Evolutionary conservation across 768 basidiomycete genomes (phyloP).

Genomic region (Kwoniella dejecticola): DNA sequence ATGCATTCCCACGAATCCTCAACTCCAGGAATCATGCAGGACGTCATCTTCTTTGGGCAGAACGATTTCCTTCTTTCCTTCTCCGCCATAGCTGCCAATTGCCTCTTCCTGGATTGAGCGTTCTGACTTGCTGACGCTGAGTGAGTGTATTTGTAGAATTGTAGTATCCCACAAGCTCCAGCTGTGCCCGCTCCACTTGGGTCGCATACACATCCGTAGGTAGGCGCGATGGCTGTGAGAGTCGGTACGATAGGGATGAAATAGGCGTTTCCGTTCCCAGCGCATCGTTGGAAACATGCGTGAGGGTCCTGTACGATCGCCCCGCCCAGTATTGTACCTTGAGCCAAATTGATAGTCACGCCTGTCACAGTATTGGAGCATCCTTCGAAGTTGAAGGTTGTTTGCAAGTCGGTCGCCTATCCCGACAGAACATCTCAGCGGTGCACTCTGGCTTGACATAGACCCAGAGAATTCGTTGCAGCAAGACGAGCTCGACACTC

Average conservation of each 20-base stretch:
- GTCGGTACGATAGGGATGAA: slow-evolving; percentile 14
- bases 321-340: slow-evolving; percentile 3
- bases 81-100: neutral
- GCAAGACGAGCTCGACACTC: neutral
- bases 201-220: slow-evolving; percentile 17
- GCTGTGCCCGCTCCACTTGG: slow-evolving; percentile 1
- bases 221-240: neutral
- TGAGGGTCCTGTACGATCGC: slow-evolving; percentile 10
- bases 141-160: slow-evolving; percentile 5
- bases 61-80: slow-evolving; percentile 2
- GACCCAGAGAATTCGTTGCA: neutral
- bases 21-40: slow-evolving; percentile 9
- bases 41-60: slow-evolving; percentile 8
- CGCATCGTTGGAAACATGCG: slow-evolving; percentile 12
- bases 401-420: slow-evolving; percentile 11
- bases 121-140: slow-evolving; percentile 10
- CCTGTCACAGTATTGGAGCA: slow-evolving; percentile 10
- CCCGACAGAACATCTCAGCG: no score
- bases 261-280: slow-evolving; percentile 3
- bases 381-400: slow-evolving; percentile 6
- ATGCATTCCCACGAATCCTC: slow-evolving; percentile 16
- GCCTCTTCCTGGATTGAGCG: slow-evolving; percentile 4
- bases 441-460: neutral
- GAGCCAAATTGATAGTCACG: neutral
- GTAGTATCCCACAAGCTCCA: neutral